A percentile compares a stretch with the other conserved stretches of the same genome.
phyloP scores from a whole-genome alignment of 306 rosid species.

The Canavalia gladiata region DNA sequence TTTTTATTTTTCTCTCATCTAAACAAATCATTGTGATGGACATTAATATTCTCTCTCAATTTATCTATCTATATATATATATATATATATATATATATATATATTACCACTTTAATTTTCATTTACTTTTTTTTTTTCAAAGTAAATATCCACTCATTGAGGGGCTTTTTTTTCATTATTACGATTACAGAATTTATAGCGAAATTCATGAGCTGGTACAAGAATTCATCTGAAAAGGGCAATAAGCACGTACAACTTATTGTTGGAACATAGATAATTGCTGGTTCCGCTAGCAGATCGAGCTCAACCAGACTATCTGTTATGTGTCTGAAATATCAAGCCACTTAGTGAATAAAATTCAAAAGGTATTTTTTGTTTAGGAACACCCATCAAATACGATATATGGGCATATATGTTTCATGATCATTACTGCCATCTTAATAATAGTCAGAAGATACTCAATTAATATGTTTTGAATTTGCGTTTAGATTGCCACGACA shows the following conservation, averaged over 20 bases:
- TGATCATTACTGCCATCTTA: background rate
- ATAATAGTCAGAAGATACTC: background rate
- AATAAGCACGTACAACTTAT: constrained; percentile 17
- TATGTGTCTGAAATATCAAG: background rate
- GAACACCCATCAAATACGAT: background rate
- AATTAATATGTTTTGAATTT: too few species aligned
- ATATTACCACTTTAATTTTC: background rate
- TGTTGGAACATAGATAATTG: background rate
- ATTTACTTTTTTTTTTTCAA: background rate
- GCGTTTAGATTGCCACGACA: background rate
- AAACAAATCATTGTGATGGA: too few species aligned
- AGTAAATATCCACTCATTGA: background rate
- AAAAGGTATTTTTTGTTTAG: constrained; percentile 13
- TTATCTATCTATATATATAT: too few species aligned
- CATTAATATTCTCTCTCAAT: too few species aligned
- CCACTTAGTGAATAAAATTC: constrained; percentile 28
- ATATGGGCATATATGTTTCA: background rate
- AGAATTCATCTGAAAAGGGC: constrained; percentile 31
- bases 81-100: too few species aligned
- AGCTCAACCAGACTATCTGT: background rate
- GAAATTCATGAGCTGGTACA: constrained; percentile 61
- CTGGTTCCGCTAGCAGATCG: background rate
- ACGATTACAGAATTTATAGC: constrained; percentile 52
- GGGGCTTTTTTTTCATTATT: background rate
- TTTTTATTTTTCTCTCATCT: too few species aligned